Evolutionary conservation across 2,329 filamentous ascomycete genomes (phyloP).

Genomic region (Calonectria multiphialidica): DNA sequence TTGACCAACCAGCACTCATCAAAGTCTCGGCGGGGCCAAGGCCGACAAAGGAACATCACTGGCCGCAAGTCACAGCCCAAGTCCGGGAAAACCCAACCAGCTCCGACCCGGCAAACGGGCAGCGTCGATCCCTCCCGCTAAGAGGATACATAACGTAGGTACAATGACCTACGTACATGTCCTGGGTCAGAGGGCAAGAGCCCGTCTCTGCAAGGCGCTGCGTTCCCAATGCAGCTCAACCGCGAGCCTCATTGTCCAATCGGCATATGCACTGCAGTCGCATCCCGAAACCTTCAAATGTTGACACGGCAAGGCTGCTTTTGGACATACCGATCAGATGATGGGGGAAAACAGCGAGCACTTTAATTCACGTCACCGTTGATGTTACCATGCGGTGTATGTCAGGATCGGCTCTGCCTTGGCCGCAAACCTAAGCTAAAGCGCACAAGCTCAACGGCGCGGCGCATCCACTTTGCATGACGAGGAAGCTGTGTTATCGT

Average conservation of each 20-base stretch:
- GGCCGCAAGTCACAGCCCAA: slow-evolving; percentile 32
- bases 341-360: background rate
- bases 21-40: background rate
- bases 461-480: background rate
- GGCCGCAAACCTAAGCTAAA: slow-evolving; percentile 20
- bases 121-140: slow-evolving; percentile 36
- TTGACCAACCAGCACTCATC: slow-evolving; percentile 16
- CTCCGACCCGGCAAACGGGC: slow-evolving; percentile 29
- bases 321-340: background rate
- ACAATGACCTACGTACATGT: background rate
- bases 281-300: background rate
- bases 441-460: slow-evolving; percentile 11
- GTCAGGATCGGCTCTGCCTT: background rate
- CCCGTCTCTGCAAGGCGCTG: slow-evolving; percentile 2
- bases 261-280: slow-evolving; percentile 8
- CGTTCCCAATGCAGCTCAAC: slow-evolving; percentile 15
- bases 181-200: background rate
- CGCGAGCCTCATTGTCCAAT: slow-evolving; percentile 21
- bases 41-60: background rate
- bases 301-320: background rate
- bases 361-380: slow-evolving; percentile 15
- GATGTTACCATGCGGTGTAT: slow-evolving; percentile 15
- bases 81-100: slow-evolving; percentile 21
- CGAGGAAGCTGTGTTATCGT: slow-evolving; percentile 5
- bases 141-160: slow-evolving; percentile 17